A percentile compares a stretch with the other conserved stretches of the same genome.
phyloP scores from a whole-genome alignment of 306 rosid genomes.

The Fagus crenata region DNA sequence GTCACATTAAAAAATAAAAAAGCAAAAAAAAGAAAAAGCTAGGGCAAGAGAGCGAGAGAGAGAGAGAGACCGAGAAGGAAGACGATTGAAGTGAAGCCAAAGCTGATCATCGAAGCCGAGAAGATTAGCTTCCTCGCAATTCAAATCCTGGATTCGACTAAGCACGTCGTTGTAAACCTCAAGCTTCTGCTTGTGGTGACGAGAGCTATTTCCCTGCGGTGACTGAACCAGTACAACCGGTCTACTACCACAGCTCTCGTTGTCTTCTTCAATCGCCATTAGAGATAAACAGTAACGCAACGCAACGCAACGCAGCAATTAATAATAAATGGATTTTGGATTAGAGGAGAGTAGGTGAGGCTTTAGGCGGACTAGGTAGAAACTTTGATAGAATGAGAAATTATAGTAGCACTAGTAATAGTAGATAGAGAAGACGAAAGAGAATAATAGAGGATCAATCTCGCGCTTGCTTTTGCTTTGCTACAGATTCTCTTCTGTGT shows the following conservation, averaged over 20 bases:
- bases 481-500: too few species aligned
- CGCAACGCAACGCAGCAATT: too few species aligned
- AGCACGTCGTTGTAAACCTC: conserved; percentile 90
- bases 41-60: conserved; percentile 23
- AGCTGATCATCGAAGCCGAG: conserved; percentile 94
- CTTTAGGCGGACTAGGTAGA: too few species aligned
- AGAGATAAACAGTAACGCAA: not conserved
- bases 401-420: too few species aligned
- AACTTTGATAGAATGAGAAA: too few species aligned
- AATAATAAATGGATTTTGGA: too few species aligned
- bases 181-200: conserved; percentile 69
- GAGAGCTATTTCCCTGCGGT: conserved; percentile 54
- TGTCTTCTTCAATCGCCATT: conserved; percentile 83
- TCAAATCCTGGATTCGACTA: conserved; percentile 66
- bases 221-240: conserved; percentile 37
- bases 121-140: conserved; percentile 64
- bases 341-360: too few species aligned
- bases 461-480: too few species aligned
- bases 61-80: conserved; percentile 71
- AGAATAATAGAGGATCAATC: too few species aligned
- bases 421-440: too few species aligned
- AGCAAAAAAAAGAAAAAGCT: not conserved
- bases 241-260: conserved; percentile 91
- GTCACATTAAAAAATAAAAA: not conserved
- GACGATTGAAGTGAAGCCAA: conserved; percentile 95